Evolutionary conservation across 805 yeast species (phyloP), one percentile per base, ranked within the genome.

Genomic region (Jamesozyma spencerorum): DNA sequence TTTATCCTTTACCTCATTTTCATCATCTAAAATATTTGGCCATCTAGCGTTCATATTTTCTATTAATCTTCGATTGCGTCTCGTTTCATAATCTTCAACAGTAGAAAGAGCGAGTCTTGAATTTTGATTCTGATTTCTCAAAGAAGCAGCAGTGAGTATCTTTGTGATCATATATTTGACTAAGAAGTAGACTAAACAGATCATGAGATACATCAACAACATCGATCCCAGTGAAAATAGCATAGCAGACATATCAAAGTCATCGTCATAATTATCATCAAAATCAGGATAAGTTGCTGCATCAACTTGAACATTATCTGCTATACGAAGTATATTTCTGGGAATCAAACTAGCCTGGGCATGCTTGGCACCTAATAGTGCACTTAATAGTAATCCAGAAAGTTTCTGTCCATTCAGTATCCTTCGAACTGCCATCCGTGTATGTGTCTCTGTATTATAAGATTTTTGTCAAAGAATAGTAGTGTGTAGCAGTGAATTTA

Each of bases 11-110:
- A 77, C 69, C 34, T 70, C 64, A 30, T 74, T 77, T 38, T 75
- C 80, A 48, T 80, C 88, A 48, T 78, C 86, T 46, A 74, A 68
- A 36, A 72, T 69, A 18, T 80, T 83, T 1, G 84, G 80, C 58
- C 62, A 60, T 34, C 57, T 49, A 4, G 45, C 44, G 26, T 41
- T 43, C 41, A 47, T 38, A 19, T 46, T 35, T 34, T 37, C 40
- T 33, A 36, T 40, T 18, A 38, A 14, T 17, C 28, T 32, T 26
- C 36, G 22, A 8, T 14, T 40, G 8, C 38, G 31, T 10, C 29
- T 30, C 2, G 12, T 36, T 13, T 38, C 42, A 26, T 45, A 42
- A 18, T 49, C 51, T 18, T 44, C 45, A 22, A 42, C 47, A 20
- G 41, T 43, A 15, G 47, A 31, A 10, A 52, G 43, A 4, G 53